Evolutionary conservation across 2,329 filamentous ascomycete species (phyloP).

Genomic region (Calonectria hongkongensis): DNA sequence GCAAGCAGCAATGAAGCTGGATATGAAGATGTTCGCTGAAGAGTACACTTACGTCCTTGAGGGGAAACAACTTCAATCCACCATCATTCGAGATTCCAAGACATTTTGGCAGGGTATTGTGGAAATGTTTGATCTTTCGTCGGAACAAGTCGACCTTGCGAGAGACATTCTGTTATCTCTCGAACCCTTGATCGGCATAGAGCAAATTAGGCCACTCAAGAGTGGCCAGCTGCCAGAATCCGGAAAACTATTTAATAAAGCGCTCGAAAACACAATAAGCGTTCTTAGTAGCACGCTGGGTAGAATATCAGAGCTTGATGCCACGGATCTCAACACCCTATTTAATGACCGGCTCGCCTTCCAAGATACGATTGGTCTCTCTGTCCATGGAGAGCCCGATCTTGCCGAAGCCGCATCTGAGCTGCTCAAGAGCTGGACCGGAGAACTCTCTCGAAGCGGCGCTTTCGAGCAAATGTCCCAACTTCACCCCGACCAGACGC

Average conservation of each 20-base stretch:
- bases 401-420: conserved; percentile 88
- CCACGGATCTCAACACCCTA: conserved; percentile 80
- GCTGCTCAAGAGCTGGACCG: conserved; percentile 88
- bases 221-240: conserved; percentile 62
- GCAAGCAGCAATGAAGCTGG: conserved; percentile 72
- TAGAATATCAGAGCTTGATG: conserved; percentile 84
- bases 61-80: conserved; percentile 77
- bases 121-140: conserved; percentile 85
- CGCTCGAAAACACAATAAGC: conserved; percentile 74
- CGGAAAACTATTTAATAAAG: conserved; percentile 83
- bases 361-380: conserved; percentile 83
- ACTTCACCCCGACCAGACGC: conserved; percentile 63
- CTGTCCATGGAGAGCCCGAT: conserved; percentile 87
- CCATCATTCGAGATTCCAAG: conserved; percentile 80
- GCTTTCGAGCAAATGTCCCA: conserved; percentile 64
- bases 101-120: conserved; percentile 65
- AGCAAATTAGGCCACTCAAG: conserved; percentile 79
- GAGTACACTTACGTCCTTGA: conserved; percentile 76
- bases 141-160: conserved; percentile 83
- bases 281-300: conserved; percentile 85
- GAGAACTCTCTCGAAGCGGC: conserved; percentile 71
- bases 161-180: conserved; percentile 83
- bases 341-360: conserved; percentile 81
- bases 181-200: conserved; percentile 82
- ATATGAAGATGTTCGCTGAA: conserved; percentile 65